Percentiles rank a stretch among this genome's conserved stretches.
Evolutionary conservation across 495 filamentous ascomycete species (phyloP).

Genomic region (Aspergillus biplanus): DNA sequence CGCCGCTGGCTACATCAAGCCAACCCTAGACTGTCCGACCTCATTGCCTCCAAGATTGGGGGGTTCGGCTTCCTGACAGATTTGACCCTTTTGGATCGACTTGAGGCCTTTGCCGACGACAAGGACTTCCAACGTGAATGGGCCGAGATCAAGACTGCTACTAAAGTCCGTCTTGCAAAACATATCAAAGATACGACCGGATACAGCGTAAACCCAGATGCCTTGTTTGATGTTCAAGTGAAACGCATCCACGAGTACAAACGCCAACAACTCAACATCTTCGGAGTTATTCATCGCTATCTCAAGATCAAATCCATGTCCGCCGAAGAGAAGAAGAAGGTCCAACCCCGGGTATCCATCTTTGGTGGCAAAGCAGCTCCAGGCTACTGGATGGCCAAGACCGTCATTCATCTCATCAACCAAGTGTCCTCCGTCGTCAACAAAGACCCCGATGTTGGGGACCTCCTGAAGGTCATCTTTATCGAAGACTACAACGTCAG

Average conservation of each 20-base stretch:
- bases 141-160: conserved; percentile 82
- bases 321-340: conserved; percentile 83
- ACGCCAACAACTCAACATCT: conserved; percentile 98
- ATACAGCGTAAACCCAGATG: conserved; percentile 80
- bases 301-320: conserved; percentile 84
- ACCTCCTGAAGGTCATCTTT: conserved; percentile 95
- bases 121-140: conserved; percentile 89
- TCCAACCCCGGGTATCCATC: conserved; percentile 90
- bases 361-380: conserved; percentile 98
- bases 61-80: conserved; percentile 85
- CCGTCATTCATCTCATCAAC: conserved; percentile 96
- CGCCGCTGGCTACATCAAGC: conserved; percentile 96
- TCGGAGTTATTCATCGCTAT: conserved; percentile 95
- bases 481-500: conserved; percentile 98
- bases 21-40: conserved; percentile 87
- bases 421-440: conserved; percentile 91
- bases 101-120: conserved; percentile 81
- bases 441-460: conserved; percentile 86
- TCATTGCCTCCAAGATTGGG: conserved; percentile 88
- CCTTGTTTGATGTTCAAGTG: conserved; percentile 95
- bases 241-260: conserved; percentile 99
- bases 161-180: conserved; percentile 82
- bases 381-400: conserved; percentile 99
- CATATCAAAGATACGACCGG: conserved; percentile 82
- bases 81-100: conserved; percentile 77